These are phyloP conservation scores for Epichloe elymi DNA, from an alignment of 2,329 filamentous ascomycete species.

Conservation along the genomic window DNA sequence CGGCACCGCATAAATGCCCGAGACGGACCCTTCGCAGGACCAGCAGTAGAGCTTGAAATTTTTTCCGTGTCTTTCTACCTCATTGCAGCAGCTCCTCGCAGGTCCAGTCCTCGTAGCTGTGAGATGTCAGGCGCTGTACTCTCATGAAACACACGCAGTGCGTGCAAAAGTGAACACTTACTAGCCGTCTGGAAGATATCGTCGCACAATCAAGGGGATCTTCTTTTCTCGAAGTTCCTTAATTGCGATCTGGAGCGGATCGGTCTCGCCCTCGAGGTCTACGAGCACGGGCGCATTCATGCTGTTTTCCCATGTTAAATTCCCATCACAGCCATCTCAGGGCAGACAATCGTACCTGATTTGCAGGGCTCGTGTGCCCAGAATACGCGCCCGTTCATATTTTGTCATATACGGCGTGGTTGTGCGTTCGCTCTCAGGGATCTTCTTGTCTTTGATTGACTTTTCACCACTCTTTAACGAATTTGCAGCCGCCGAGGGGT, in stretches of 20 bases:
- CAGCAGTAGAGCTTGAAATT: constrained; percentile 8
- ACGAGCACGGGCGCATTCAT: constrained; percentile 97
- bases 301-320: constrained; percentile 32
- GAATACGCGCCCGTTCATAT: constrained; percentile 86
- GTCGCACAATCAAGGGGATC: constrained; percentile 86
- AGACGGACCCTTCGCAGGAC: not conserved
- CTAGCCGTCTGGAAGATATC: constrained; percentile 95
- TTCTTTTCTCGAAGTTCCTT: constrained; percentile 98
- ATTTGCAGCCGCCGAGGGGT: constrained; percentile 46
- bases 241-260: constrained; percentile 92
- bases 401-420: constrained; percentile 99
- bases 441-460: constrained; percentile 67
- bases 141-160: too few relatives aligned
- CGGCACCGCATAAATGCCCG: not conserved
- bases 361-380: constrained; percentile 86
- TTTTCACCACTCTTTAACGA: constrained; percentile 39
- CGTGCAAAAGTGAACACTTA: constrained; percentile 36
- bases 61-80: constrained; percentile 5
- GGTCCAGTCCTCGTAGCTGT: constrained; percentile 97
- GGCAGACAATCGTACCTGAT: constrained; percentile 61
- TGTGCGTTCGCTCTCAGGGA: constrained; percentile 72
- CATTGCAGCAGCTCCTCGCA: constrained; percentile 80
- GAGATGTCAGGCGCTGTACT: constrained; percentile 6
- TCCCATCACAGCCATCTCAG: constrained; percentile 3
- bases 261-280: constrained; percentile 92